Conservation (phyloP, 768 basidiomycete species). For the Suillus discolor region DNA sequence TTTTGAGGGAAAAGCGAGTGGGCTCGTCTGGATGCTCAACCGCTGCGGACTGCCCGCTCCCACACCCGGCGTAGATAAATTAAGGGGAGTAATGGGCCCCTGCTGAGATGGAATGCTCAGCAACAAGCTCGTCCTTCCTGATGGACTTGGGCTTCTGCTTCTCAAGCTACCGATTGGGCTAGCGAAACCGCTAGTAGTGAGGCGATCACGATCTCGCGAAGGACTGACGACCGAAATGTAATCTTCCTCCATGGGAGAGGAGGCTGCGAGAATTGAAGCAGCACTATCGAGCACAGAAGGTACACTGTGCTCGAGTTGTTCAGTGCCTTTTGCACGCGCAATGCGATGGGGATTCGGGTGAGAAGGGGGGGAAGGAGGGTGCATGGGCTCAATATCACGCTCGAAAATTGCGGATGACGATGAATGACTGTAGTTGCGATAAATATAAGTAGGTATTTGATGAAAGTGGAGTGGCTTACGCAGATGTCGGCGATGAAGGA, state of each 20-base stretch:
- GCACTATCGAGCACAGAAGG: conserved; percentile 87
- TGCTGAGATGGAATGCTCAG: conserved; percentile 45
- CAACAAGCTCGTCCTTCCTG: conserved; percentile 46
- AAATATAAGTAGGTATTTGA: conserved; percentile 11
- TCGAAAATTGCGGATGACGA: conserved; percentile 92
- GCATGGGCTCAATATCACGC: conserved; percentile 78
- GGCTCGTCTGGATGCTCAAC: conserved; percentile 28
- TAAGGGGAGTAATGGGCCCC: conserved; percentile 21
- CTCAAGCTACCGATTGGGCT: conserved; percentile 67
- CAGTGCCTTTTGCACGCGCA: conserved; percentile 70
- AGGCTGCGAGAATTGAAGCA: conserved; percentile 64
- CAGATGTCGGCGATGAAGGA: conserved; percentile 77
- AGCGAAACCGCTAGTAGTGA: conserved; percentile 55
- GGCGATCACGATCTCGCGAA: conserved; percentile 31
- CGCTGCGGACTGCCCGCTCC: conserved; percentile 27
- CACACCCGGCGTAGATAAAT: conserved; percentile 27
- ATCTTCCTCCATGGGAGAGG: conserved; percentile 49
- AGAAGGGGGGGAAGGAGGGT: conserved; percentile 38
- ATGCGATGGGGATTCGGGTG: conserved; percentile 70
- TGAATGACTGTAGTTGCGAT: conserved; percentile 45
- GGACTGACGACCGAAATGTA: conserved; percentile 68
- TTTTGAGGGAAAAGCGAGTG: conserved; percentile 14
- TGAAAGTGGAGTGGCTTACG: conserved; percentile 43
- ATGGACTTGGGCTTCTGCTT: conserved; percentile 69
- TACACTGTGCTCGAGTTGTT: conserved; percentile 75